These are phyloP conservation scores for Talaromyces sp. DNA, from an alignment of 2,329 filamentous ascomycete species.

Conservation along the genomic window DNA sequence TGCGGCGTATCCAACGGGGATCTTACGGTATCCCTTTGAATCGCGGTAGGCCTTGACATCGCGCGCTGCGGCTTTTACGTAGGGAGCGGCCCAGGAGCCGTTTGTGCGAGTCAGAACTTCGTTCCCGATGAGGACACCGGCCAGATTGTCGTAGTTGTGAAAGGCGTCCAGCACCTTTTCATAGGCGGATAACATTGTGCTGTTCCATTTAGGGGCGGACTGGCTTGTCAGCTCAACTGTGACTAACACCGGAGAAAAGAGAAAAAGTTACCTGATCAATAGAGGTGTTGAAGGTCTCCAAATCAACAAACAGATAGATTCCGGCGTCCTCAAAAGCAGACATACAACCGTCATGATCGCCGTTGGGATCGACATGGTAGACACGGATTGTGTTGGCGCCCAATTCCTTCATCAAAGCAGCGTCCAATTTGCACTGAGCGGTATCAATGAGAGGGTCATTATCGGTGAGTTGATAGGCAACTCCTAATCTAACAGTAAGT, in stretches of 20 bases:
- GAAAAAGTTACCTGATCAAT: slow-evolving; percentile 14
- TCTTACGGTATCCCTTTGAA: slow-evolving; percentile 68
- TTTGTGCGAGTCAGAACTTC: slow-evolving; percentile 60
- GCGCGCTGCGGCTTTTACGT: slow-evolving; percentile 72
- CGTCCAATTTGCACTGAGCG: slow-evolving; percentile 71
- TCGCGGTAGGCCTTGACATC: slow-evolving; percentile 80
- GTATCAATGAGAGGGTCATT: slow-evolving; percentile 72
- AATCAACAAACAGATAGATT: slow-evolving; percentile 78
- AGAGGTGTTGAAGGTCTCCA: slow-evolving; percentile 53
- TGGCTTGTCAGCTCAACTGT: slow-evolving; percentile 24
- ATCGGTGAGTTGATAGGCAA: slow-evolving; percentile 64
- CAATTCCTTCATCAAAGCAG: slow-evolving; percentile 69
- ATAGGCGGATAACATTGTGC: slow-evolving; percentile 64
- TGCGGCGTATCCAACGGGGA: slow-evolving; percentile 82
- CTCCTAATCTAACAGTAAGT: slow-evolving; percentile 46
- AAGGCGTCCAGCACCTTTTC: slow-evolving; percentile 71
- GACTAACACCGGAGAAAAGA: not conserved
- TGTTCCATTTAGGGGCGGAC: slow-evolving; percentile 64
- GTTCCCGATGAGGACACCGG: slow-evolving; percentile 83
- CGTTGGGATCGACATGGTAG: slow-evolving; percentile 73
- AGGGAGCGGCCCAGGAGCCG: slow-evolving; percentile 65
- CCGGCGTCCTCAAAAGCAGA: slow-evolving; percentile 69
- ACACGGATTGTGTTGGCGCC: slow-evolving; percentile 81
- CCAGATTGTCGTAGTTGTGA: slow-evolving; percentile 69
- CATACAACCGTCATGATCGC: slow-evolving; percentile 76